Conservation (phyloP, 139 green algal genomes). For the Diplosphaera chodatii region DNA sequence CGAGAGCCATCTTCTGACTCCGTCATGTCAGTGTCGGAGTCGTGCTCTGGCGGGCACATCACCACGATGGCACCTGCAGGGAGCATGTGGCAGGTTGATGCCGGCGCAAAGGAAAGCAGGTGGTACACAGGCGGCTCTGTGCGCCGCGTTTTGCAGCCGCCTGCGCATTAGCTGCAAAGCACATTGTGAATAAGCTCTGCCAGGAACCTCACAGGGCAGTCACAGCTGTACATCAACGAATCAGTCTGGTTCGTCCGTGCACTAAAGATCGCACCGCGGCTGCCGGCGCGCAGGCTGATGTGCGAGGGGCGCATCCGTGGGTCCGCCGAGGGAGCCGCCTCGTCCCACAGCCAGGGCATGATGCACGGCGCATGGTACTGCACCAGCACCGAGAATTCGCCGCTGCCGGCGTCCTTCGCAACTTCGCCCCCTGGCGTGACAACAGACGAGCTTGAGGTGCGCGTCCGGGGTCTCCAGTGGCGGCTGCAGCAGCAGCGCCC, state of each 20-base stretch:
- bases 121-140: too few relatives aligned
- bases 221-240: too few relatives aligned
- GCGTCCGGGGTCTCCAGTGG: too few relatives aligned
- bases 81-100: too few relatives aligned
- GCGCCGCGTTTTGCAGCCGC: too few relatives aligned
- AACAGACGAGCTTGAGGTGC: too few relatives aligned
- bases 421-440: neutral
- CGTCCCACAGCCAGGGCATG: conserved; percentile 20
- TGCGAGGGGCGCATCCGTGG: neutral
- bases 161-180: too few relatives aligned
- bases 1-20: neutral
- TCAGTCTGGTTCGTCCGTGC: too few relatives aligned
- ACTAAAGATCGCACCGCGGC: neutral
- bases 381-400: conserved; percentile 1
- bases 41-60: neutral
- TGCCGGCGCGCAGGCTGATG: neutral
- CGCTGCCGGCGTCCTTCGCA: neutral
- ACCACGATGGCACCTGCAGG: neutral
- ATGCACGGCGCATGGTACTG: conserved; percentile 8
- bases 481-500: too few relatives aligned
- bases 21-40: neutral
- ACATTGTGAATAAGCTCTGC: too few relatives aligned
- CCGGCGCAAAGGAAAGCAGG: too few relatives aligned
- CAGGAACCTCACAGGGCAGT: too few relatives aligned
- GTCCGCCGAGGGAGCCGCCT: neutral